A percentile compares a stretch with the other conserved stretches of the same genome.
phyloP scores from a whole-genome alignment of 345 rosid species.

The Eucalyptus regnans region DNA sequence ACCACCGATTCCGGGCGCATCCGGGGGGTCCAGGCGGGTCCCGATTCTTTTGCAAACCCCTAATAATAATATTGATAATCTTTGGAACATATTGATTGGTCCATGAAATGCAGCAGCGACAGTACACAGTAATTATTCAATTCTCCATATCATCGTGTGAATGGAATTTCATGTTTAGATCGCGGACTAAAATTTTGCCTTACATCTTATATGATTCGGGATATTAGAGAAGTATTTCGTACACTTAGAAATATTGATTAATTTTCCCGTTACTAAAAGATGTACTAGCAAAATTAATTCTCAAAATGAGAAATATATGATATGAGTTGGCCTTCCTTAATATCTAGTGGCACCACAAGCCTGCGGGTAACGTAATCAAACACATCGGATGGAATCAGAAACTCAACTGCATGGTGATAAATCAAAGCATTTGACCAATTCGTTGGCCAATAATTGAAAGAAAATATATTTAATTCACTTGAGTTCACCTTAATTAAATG shows the following conservation, averaged over 20 bases:
- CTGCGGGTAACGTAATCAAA: not conserved
- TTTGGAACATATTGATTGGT: not conserved
- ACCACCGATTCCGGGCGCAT: too few species aligned
- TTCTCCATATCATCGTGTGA: not conserved
- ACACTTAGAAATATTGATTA: not conserved
- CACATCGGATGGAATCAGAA: not conserved
- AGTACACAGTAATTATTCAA: not conserved
- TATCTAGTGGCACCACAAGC: not conserved
- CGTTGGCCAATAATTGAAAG: not conserved
- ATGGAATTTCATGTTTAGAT: not conserved
- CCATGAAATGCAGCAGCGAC: not conserved
- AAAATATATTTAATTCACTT: not conserved
- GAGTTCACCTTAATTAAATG: not conserved
- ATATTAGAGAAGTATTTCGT: not conserved
- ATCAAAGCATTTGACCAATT: not conserved
- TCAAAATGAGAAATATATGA: not conserved
- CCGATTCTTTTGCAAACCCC: too few species aligned
- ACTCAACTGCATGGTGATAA: not conserved
- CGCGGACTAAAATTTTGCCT: not conserved
- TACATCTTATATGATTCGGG: not conserved
- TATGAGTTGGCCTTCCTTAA: not conserved
- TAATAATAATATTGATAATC: not conserved
- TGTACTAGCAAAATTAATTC: not conserved
- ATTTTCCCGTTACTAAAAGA: not conserved
- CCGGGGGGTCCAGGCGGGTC: too few species aligned